Conservation (phyloP, 768 basidiomycete species). For the Hydnum rufescens region DNA sequence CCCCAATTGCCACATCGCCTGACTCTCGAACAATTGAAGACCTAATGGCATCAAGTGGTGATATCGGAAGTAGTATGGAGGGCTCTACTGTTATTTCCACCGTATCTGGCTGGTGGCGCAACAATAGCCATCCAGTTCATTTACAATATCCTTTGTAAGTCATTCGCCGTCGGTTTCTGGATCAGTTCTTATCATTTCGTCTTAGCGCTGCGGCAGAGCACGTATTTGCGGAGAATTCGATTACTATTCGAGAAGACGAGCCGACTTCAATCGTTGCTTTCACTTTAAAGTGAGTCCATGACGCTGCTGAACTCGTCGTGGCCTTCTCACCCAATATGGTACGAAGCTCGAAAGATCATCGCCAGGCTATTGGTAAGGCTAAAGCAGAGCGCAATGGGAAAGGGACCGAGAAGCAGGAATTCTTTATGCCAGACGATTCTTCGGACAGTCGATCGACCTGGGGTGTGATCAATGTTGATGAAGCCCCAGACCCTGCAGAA, state of each 20-base stretch:
- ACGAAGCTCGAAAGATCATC: conserved; percentile 57
- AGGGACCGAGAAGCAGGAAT: conserved; percentile 49
- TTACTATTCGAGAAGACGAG: conserved; percentile 91
- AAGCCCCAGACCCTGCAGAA: conserved; percentile 14
- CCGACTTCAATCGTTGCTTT: conserved; percentile 96
- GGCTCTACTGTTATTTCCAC: conserved; percentile 7
- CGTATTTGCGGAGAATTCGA: conserved; percentile 82
- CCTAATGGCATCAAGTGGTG: no score
- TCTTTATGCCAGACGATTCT: conserved; percentile 81
- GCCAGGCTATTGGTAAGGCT: conserved; percentile 58
- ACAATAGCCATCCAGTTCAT: conserved; percentile 2
- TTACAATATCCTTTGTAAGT: conserved; percentile 12
- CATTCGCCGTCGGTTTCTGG: not conserved
- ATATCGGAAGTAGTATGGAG: not conserved
- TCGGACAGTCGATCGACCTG: conserved; percentile 81
- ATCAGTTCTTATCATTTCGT: conserved; percentile 1
- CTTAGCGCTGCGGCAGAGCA: conserved; percentile 33
- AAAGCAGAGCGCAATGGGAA: conserved; percentile 44
- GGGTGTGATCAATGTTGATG: conserved; percentile 78
- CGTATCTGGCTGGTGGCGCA: conserved; percentile 11
- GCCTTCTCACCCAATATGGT: conserved; percentile 7
- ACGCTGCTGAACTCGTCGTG: not conserved
- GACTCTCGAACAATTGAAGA: no score
- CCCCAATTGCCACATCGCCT: no score
- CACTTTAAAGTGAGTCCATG: conserved; percentile 53